These are phyloP conservation scores for Bromus sterilis DNA, from an alignment of 176 grass and related monocot genomes.

Conservation along the genomic window DNA sequence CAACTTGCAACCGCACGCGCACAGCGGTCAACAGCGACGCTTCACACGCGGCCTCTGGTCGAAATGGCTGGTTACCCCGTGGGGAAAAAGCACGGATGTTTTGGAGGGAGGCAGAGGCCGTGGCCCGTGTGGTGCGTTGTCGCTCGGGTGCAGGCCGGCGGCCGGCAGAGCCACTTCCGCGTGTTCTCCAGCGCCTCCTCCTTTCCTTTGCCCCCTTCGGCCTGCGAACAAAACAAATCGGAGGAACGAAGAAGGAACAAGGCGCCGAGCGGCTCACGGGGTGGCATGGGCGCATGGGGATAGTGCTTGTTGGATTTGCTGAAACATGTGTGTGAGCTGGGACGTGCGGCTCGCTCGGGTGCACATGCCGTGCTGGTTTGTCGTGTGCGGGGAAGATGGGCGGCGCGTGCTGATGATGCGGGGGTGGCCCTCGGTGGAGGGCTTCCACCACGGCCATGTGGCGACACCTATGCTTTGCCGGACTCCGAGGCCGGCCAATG, in stretches of 20 bases:
- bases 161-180: background rate
- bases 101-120: background rate
- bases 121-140: constrained; percentile 9
- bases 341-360: background rate
- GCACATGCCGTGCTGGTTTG: constrained; percentile 10
- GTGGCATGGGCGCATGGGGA: background rate
- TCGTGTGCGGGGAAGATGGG: background rate
- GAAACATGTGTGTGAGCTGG: background rate
- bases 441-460: constrained; percentile 14
- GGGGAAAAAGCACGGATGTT: no score
- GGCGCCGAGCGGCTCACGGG: background rate
- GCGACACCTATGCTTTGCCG: background rate
- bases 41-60: no score
- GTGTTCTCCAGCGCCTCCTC: background rate
- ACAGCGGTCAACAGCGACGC: background rate
- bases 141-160: constrained; percentile 7
- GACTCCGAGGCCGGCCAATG: background rate
- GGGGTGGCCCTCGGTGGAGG: background rate
- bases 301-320: background rate
- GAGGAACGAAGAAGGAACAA: no score
- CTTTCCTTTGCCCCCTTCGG: background rate
- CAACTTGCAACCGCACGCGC: background rate
- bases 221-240: background rate
- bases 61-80: no score
- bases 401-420: background rate